Base-by-base conservation (phyloP, 148 eudicot genomes). In the Vaccinium darrowii region DNA sequence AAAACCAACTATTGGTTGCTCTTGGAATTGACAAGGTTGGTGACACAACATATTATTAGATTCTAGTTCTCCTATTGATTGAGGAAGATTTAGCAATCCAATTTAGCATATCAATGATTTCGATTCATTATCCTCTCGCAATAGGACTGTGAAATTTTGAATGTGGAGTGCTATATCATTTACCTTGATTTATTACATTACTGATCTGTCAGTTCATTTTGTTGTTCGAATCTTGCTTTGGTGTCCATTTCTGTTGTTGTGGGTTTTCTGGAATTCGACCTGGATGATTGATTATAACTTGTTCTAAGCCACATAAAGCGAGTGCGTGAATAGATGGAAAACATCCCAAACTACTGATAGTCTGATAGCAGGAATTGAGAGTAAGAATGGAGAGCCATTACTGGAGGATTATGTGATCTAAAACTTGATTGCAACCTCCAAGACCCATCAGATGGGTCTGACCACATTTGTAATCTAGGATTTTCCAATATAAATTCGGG, bases 11-110 rank as follows among this genome's bases (percentile, higher is more conserved):
- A 23, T 49, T 92, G 84, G 87, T 86, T 67, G 87, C 86, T 74
- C 91, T 89, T 72, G 92, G 92, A 78, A 84, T 88, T 76, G 81
- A 88, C 83, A 94, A 88, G 97, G 97, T 94, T 15, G 14, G 71
- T 25, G 9, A n/a, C 0, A 30, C 82, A 1, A 19, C 21, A 19
- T 19, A 67, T 57, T 5, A 56, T 12, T 62, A 19, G 10, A 2
- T 78, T 47, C 5, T 30, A 49, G 23, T 21, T 69, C 12, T 27
- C 12, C 16, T 69, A 23, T 27, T 69, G 74, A 69, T 69, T 12
- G 27, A 11, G 36, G 36, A 25, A 27, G 72, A 11, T 23, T 65
- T 25, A 65, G 72, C 72, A 23, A 30, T 65, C 33, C 72, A 25
- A 8, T 65, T 65, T 23, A 65, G 72, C 72, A 25, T 65, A 23